A percentile compares a stretch with the other conserved stretches of the same genome.
phyloP scores from a whole-genome alignment of 2,329 filamentous ascomycete species.

The Calonectria leucothoes region DNA sequence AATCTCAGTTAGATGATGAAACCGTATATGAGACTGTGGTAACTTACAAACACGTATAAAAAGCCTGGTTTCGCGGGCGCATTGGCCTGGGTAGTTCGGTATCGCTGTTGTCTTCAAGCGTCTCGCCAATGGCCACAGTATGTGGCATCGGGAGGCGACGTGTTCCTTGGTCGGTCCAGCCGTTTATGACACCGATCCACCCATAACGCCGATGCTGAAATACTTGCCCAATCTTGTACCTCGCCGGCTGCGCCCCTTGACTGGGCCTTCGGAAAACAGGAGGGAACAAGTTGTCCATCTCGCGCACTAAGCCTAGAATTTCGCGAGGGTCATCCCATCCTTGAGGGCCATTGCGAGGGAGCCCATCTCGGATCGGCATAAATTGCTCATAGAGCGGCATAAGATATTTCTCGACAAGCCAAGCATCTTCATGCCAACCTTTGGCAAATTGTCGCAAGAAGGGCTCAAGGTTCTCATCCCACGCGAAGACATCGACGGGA shows the following conservation, averaged over 20 bases:
- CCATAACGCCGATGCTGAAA: constrained; percentile 85
- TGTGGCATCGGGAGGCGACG: constrained; percentile 42
- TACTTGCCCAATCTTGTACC: constrained; percentile 81
- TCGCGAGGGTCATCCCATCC: constrained; percentile 46
- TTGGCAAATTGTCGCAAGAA: constrained; percentile 63
- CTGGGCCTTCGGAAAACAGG: constrained; percentile 46
- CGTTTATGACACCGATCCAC: constrained; percentile 85
- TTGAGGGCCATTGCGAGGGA: constrained; percentile 41
- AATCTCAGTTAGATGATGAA: constrained; percentile 11
- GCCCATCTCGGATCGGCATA: constrained; percentile 43
- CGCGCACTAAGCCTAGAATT: constrained; percentile 51
- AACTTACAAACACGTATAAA: constrained; percentile 84
- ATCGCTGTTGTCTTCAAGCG: constrained; percentile 41
- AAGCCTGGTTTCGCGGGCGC: constrained; percentile 65
- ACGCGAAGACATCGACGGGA: constrained; percentile 58
- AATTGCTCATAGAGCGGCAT: constrained; percentile 69
- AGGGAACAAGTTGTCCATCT: constrained; percentile 57
- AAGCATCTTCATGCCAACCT: constrained; percentile 71
- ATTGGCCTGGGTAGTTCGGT: constrained; percentile 42
- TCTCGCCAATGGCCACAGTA: constrained; percentile 41
- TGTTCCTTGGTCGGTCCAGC: constrained; percentile 75
- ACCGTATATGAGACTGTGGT: not conserved
- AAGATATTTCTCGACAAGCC: constrained; percentile 75
- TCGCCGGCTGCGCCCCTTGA: constrained; percentile 36
- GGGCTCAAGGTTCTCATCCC: constrained; percentile 72